Percentiles rank a stretch among this genome's conserved stretches.
phyloP scores from a whole-genome alignment of 768 basidiomycete species.

The Boletellus ananiceps region DNA sequence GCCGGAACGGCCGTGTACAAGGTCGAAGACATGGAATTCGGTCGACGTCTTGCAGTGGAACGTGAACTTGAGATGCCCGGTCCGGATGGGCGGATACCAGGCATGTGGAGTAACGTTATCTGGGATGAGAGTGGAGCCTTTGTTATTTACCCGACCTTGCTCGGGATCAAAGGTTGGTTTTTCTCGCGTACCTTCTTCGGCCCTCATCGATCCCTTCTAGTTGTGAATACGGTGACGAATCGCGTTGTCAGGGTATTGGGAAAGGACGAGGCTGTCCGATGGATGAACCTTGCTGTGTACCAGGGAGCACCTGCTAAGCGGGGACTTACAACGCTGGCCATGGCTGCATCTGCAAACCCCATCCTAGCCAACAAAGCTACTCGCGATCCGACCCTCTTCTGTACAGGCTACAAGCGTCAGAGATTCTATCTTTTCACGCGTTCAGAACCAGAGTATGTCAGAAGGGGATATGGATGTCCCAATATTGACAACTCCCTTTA shows the following conservation, averaged over 20 bases:
- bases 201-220: conserved; percentile 36
- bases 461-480: not conserved
- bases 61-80: conserved; percentile 84
- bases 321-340: conserved; percentile 80
- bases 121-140: conserved; percentile 99
- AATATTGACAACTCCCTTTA: conserved; percentile 24
- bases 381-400: conserved; percentile 88
- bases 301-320: conserved; percentile 93
- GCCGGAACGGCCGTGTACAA: conserved; percentile 89
- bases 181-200: not conserved
- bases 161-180: conserved; percentile 87
- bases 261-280: conserved; percentile 90
- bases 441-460: conserved; percentile 81
- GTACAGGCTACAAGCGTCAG: conserved; percentile 88
- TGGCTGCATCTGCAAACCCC: conserved; percentile 95
- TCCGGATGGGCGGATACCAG: conserved; percentile 65
- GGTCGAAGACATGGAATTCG: conserved; percentile 99
- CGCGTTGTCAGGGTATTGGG: conserved; percentile 84
- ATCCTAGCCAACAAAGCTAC: conserved; percentile 80
- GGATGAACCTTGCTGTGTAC: conserved; percentile 83
- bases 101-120: conserved; percentile 82
- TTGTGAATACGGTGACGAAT: conserved; percentile 93
- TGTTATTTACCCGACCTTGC: conserved; percentile 85
- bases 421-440: conserved; percentile 95
- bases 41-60: conserved; percentile 90